A percentile compares a stretch with the other conserved stretches of the same genome.
Evolutionary conservation across 2,329 filamentous ascomycete species (phyloP).

Genomic region (Aspergillus sp.): DNA sequence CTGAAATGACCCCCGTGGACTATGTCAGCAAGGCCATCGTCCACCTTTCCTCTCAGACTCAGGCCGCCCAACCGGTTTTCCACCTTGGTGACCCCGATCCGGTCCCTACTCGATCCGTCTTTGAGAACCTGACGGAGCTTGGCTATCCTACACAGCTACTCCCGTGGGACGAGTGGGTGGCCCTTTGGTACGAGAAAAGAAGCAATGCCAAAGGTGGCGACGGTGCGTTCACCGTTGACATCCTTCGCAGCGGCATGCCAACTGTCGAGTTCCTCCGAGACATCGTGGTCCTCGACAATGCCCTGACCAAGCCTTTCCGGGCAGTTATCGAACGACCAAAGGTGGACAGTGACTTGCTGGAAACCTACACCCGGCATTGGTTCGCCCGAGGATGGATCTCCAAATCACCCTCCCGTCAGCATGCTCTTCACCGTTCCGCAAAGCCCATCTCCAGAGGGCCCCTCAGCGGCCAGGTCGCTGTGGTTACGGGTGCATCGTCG

Average conservation of each 20-base stretch:
- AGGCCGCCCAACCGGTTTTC: slow-evolving; percentile 57
- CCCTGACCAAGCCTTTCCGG: slow-evolving; percentile 54
- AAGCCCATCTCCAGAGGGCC: slow-evolving; percentile 47
- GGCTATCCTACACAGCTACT: slow-evolving; percentile 63
- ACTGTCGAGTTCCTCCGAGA: slow-evolving; percentile 61
- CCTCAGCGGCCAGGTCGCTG: slow-evolving; percentile 60
- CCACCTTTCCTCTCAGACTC: slow-evolving; percentile 57
- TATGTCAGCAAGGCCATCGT: slow-evolving; percentile 69
- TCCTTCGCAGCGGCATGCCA: slow-evolving; percentile 73
- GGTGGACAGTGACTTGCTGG: slow-evolving; percentile 61
- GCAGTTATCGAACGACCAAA: slow-evolving; percentile 56
- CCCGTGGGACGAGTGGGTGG: slow-evolving; percentile 65
- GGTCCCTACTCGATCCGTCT: slow-evolving; percentile 57
- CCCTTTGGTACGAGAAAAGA: slow-evolving; percentile 63
- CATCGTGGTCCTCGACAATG: slow-evolving; percentile 66
- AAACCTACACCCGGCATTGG: slow-evolving; percentile 73
- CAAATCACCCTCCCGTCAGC: slow-evolving; percentile 48
- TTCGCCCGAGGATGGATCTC: slow-evolving; percentile 71
- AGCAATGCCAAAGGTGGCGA: slow-evolving; percentile 57
- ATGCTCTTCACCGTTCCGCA: slow-evolving; percentile 38
- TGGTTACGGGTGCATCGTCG: slow-evolving; percentile 71
- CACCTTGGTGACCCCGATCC: slow-evolving; percentile 68
- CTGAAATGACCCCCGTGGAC: slow-evolving; percentile 79
- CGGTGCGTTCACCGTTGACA: slow-evolving; percentile 67
- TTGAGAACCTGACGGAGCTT: slow-evolving; percentile 55